Percentiles rank a stretch among this genome's conserved stretches.
These are phyloP conservation scores for Hypomontagnella submonticulosa DNA, from an alignment of 495 filamentous ascomycete genomes.

Conservation along the genomic window DNA sequence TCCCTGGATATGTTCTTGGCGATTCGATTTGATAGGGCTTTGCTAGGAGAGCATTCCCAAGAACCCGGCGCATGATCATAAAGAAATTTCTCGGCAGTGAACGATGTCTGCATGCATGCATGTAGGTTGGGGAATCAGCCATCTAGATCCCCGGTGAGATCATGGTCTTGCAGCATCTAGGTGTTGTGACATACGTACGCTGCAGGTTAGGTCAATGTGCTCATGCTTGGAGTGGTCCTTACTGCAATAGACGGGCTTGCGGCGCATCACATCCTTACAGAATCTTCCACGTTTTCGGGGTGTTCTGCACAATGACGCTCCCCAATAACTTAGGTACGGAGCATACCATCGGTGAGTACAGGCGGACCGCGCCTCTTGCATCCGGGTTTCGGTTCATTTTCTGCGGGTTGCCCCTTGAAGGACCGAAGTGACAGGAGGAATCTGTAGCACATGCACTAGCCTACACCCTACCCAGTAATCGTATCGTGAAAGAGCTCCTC, in stretches of 20 bases:
- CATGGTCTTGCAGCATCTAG: too few relatives aligned
- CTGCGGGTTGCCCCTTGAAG: neutral
- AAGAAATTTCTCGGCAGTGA: too few relatives aligned
- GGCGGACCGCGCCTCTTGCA: conserved; percentile 1
- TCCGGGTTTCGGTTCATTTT: conserved; percentile 8
- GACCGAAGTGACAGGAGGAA: neutral
- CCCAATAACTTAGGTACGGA: conserved; percentile 1
- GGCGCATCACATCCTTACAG: neutral
- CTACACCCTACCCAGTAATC: neutral
- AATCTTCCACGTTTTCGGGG: neutral
- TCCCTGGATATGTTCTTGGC: too few relatives aligned
- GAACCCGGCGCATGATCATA: too few relatives aligned
- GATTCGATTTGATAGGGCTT: too few relatives aligned
- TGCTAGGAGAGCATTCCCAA: too few relatives aligned
- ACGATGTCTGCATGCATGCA: too few relatives aligned
- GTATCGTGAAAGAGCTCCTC: neutral
- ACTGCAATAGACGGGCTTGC: neutral
- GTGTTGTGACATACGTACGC: too few relatives aligned
- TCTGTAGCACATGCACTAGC: conserved; percentile 12
- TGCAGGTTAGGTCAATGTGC: too few relatives aligned
- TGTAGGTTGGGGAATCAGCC: too few relatives aligned
- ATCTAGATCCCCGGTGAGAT: too few relatives aligned
- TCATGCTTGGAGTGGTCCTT: neutral
- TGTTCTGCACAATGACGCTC: neutral
- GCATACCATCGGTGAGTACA: neutral